Base-by-base conservation (phyloP, 352 stramenopile species). In the Phytophthora multivora region DNA sequence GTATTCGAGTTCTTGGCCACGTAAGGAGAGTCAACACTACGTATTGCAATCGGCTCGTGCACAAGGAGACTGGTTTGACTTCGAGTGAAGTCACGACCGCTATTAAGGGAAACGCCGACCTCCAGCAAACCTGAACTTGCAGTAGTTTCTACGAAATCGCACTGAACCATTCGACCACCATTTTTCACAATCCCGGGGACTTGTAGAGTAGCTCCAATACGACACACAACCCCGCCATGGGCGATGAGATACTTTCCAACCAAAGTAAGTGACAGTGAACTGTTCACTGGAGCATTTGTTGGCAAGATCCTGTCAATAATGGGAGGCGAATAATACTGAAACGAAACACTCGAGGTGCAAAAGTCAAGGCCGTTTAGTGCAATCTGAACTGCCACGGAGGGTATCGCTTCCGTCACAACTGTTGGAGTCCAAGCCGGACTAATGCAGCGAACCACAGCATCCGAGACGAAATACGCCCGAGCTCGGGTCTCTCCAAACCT, bases 71-170 rank as follows among this genome's bases (percentile, higher is more conserved):
- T 50, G 0, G 38, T 12, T 23, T 30, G 18, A 40, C 36, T 68
- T 12, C 11, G 50, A 13, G 72, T 62, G 33, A 73, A 83, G 42
- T 83, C 71, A 30, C 63, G 45, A 4, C 74, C 69, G 1, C 60
- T 55, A 59, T 83, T 83, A 13, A 83, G 40, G 26, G 75, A 80
- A 35, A 80, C 26, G 31, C 55, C 50, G 5, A 80, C 46, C n/a
- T 60, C 51, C 6, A 68, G 16, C 5, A 63, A 33, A 2, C 64
- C 47, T 5, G 48, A 15, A 1, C 1, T n/a, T 7, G 59, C 41
- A 1, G 36, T 18, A 6, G 46, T 36, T 3, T 28, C 30, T 12
- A 49, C 15, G 3, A 36, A 21, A 15, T 16, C 43, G 35, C 69
- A 78, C 5, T 55, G 18, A 53, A 75, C 16, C 4, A 38, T 25